A percentile compares a stretch with the other conserved stretches of the same genome.
These are phyloP conservation scores for Sugiyamaella lignohabitans DNA, from an alignment of 805 yeast genomes.

Conservation along the genomic window DNA sequence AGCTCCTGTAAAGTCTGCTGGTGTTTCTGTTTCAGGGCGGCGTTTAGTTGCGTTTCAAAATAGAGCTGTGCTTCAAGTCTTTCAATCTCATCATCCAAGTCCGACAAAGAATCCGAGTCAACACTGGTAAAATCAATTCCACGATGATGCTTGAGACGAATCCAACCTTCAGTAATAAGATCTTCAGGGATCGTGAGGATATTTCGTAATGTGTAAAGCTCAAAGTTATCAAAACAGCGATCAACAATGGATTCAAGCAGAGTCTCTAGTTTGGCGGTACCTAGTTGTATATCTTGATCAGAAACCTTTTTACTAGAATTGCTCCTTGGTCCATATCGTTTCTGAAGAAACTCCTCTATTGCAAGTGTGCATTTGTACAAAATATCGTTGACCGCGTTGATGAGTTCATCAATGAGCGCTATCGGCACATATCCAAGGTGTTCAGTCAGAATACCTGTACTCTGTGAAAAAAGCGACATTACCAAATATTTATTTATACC, in stretches of 20 bases:
- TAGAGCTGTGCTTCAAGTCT: conserved; percentile 17
- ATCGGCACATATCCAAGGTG: conserved; percentile 83
- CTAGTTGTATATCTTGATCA: conserved; percentile 53
- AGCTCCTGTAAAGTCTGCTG: background rate
- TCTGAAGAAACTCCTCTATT: conserved; percentile 56
- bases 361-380: conserved; percentile 78
- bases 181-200: conserved; percentile 64
- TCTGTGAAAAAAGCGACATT: conserved; percentile 8
- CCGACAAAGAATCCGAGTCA: background rate
- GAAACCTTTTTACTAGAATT: conserved; percentile 10
- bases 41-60: conserved; percentile 7
- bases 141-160: conserved; percentile 63
- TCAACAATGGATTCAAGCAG: conserved; percentile 70
- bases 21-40: background rate
- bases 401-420: conserved; percentile 75
- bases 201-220: conserved; percentile 72
- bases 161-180: conserved; percentile 56
- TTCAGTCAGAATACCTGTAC: conserved; percentile 54
- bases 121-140: conserved; percentile 26
- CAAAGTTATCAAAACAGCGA: conserved; percentile 74
- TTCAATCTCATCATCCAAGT: conserved; percentile 16
- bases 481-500: background rate
- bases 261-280: conserved; percentile 75
- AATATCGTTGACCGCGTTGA: conserved; percentile 78
- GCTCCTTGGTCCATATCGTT: conserved; percentile 31